Base-by-base conservation (phyloP, 208 protist genomes). In the Acanthamoeba healyi region DNA sequence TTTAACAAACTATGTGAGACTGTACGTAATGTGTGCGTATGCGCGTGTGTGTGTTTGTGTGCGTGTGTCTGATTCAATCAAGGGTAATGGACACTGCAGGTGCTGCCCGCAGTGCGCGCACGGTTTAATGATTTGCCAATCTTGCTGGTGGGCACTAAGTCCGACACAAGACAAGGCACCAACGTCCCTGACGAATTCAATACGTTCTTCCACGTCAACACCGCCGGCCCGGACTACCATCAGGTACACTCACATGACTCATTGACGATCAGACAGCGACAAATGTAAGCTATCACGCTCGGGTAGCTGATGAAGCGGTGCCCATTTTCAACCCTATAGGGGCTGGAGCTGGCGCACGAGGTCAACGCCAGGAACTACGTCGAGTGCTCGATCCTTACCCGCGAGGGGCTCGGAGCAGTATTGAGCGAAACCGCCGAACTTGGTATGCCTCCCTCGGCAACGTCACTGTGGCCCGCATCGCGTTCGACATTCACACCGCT, bases 71-170 rank as follows among this genome's bases (percentile, higher is more conserved):
- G n/a, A n/a, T n/a, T n/a, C n/a, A n/a, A n/a, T n/a, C n/a, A 36
- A 17, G 10, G 61, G 26, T 7, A 36, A 9, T 17, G 19, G 19
- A 26, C 29, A 7, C 61, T 67, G 19, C 67, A 79, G 67, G 67
- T 79, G 34, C 4, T 86, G n/a, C 77, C 77, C 0, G 77, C 77
- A 7, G 77, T 86, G 77, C 77, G 77, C 14, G 19, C 44, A 0
- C 77, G 77, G 5, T 58, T 86, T 44, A 86, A 86, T 29, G 77
- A 86, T 32, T n/a, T 86, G 14, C 77, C 77, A 24, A 58, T 86
- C 0, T 44, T 86, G 77, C n/a, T 86, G 42, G 44, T 86, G 1
- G 77, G 77, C 22, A 86, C 77, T 44, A 86, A 86, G 77, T 40
- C 24, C 24, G 77, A 86, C 44, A 86, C 77, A 4, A 32, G 77